Evolutionary conservation across 441 rosid species (phyloP), one percentile per base, ranked within the genome.

Genomic region (Croton laevigatus): DNA sequence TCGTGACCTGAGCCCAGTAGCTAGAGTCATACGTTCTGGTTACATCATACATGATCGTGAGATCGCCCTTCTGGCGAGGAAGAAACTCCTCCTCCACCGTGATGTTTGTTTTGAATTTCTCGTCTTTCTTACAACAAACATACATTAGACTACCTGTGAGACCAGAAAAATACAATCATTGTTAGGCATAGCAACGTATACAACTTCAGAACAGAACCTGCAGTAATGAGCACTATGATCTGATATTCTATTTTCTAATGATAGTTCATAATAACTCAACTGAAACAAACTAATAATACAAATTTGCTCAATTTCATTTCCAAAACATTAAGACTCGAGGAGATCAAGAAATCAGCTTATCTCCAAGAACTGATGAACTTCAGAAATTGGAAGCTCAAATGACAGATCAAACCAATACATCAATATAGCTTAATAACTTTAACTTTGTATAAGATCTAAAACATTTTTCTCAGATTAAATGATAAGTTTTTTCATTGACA

Each of bases 1-100:
- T 85, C 0, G 91, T 78, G 67, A 95, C 93, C 72, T 86, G 90
- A 0, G 96, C 87, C 93, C 83, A 84, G 77, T 95, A 95, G 57
- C 52, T 81, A 0, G 93, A 75, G n/a, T 77, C 77, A 60, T 89
- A 92, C 9, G 98, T 75, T 74, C 76, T 83, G 74, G 71, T 83
- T 74, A 95, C 94, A 75, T 95, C 98, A 65, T 95, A 95, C 91
- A 87, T 88, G 16, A 95, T 88, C 1, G 93, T 89, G 62, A 95
- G 91, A 80, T 95, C 99, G 40, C 98, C 98, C 32, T 68, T 72
- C 76, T 81, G 91, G 20, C 90, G 89, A 3, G 93, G 93, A 63
- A 87, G 61, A 78, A 84, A 92, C 75, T 85, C 85, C 1, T 75
- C 85, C 3, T 68, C 81, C 23, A 81, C 75, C 2, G 91, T 78